A percentile compares a stretch with the other conserved stretches of the same genome.
These are phyloP conservation scores for Aspergillus ostianus DNA, from an alignment of 495 filamentous ascomycete species.

Conservation along the genomic window DNA sequence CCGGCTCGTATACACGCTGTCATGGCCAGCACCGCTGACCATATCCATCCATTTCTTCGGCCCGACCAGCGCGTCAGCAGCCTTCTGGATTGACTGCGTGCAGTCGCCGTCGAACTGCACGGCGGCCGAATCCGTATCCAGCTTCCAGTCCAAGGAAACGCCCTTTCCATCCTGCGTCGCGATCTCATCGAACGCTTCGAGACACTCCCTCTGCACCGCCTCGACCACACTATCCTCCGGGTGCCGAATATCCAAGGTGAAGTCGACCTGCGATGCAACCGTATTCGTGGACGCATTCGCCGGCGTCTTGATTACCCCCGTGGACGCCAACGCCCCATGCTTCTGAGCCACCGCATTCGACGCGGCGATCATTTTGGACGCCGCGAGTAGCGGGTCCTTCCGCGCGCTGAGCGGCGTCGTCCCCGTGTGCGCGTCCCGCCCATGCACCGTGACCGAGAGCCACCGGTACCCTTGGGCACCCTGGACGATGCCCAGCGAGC, in stretches of 20 bases:
- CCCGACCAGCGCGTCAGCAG: conserved; percentile 49
- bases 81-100: conserved; percentile 55
- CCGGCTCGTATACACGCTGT: conserved; percentile 56
- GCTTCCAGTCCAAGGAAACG: conserved; percentile 47
- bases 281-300: conserved; percentile 64
- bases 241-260: conserved; percentile 68
- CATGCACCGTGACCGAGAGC: conserved; percentile 58
- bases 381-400: conserved; percentile 60
- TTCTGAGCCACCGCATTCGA: conserved; percentile 58
- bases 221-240: conserved; percentile 55
- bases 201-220: conserved; percentile 46
- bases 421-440: conserved; percentile 69
- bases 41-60: conserved; percentile 40
- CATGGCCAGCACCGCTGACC: conserved; percentile 58
- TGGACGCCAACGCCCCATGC: conserved; percentile 57
- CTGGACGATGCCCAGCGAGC: conserved; percentile 64
- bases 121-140: conserved; percentile 61
- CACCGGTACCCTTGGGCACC: conserved; percentile 64
- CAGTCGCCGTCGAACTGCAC: conserved; percentile 64
- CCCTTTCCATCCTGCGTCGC: conserved; percentile 47
- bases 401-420: conserved; percentile 59
- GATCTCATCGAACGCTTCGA: conserved; percentile 47
- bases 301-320: conserved; percentile 63
- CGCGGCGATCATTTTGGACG: conserved; percentile 62
- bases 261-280: conserved; percentile 62